Base-by-base conservation (phyloP, 1,284 basidiomycete genomes). In the Anthracocystis setariae region DNA sequence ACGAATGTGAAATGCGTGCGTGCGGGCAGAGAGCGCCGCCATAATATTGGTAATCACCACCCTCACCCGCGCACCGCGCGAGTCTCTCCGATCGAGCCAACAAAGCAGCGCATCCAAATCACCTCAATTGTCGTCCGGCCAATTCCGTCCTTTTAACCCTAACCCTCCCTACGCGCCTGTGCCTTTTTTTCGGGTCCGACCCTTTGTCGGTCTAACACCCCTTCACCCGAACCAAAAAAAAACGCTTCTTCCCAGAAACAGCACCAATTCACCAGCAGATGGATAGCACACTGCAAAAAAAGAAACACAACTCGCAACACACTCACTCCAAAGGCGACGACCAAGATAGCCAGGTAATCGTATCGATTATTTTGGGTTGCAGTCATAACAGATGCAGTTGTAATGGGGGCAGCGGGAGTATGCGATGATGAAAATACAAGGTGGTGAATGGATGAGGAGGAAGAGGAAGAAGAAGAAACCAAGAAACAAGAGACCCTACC, bases 311-410 rank as follows among this genome's bases (percentile, higher is more conserved):
- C n/a, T n/a, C n/a, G n/a, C n/a, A n/a, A n/a, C n/a, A n/a, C n/a
- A n/a, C n/a, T n/a, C n/a, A n/a, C n/a, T n/a, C n/a, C n/a, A n/a
- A n/a, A n/a, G n/a, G n/a, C n/a, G n/a, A n/a, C n/a, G n/a, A n/a
- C n/a, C 8, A 37, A 39, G 46, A 46, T 52, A 61, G 58, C 58
- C 58, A 67, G 64, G 64, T 67, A 67, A 67, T 61, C 64, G 44
- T 56, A 43, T 67, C 52, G 64, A 67, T 64, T 64, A 61, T 67
- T 68, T 54, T 55, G 58, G 58, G 50, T 45, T 62, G 65, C 58
- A 62, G 27, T 52, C 63, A 58, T 46, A 38, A 52, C 53, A 60
- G 58, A 67, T 67, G 64, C 64, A 69, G 44, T 48, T 49, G 17
- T 27, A 8, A 35, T 51, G 50, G 59, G 42, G 47, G 50, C 51